Evolutionary conservation across 208 protist species (phyloP).

Genomic region (Endotrypanum monterogeii): DNA sequence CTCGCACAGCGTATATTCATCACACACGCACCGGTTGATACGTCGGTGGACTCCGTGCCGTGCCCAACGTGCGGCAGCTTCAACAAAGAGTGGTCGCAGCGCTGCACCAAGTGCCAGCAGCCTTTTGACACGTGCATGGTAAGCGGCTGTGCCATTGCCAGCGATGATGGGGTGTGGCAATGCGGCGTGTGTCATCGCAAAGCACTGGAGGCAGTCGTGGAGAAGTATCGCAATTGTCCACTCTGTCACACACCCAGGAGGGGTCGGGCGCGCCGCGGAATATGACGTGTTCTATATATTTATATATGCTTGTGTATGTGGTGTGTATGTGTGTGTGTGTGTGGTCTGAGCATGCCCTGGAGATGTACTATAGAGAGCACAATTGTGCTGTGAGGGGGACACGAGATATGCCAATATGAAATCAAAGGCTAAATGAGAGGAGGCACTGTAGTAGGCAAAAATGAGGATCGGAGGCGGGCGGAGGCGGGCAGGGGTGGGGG

Average conservation of each 20-base stretch:
- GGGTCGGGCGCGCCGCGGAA: conserved; percentile 35
- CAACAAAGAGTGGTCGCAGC: conserved; percentile 91
- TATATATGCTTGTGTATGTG: not conserved
- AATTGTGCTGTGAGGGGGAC: not conserved
- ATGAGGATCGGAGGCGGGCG: too few relatives aligned
- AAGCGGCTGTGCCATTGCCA: conserved; percentile 78
- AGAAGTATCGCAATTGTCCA: conserved; percentile 86
- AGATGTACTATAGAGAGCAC: not conserved
- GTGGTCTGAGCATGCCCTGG: not conserved
- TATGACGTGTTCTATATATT: conserved; percentile 20
- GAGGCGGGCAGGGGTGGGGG: too few relatives aligned
- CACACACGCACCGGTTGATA: conserved; percentile 83
- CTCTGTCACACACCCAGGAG: conserved; percentile 90
- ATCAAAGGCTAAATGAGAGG: not conserved
- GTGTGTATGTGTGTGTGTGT: conserved; percentile 5
- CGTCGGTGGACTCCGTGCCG: conserved; percentile 60
- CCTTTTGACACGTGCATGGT: conserved; percentile 89
- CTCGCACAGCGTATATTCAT: conserved; percentile 93
- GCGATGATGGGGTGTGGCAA: conserved; percentile 69
- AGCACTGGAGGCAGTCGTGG: conserved; percentile 73
- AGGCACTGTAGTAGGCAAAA: too few relatives aligned
- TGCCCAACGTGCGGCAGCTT: conserved; percentile 86
- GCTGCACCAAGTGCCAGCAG: conserved; percentile 83
- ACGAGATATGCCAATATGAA: not conserved
- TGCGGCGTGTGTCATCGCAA: conserved; percentile 88